A percentile compares a stretch with the other conserved stretches of the same genome.
phyloP scores from a whole-genome alignment of 2,329 filamentous ascomycete genomes.

The Pseudohalonectria lignicola region DNA sequence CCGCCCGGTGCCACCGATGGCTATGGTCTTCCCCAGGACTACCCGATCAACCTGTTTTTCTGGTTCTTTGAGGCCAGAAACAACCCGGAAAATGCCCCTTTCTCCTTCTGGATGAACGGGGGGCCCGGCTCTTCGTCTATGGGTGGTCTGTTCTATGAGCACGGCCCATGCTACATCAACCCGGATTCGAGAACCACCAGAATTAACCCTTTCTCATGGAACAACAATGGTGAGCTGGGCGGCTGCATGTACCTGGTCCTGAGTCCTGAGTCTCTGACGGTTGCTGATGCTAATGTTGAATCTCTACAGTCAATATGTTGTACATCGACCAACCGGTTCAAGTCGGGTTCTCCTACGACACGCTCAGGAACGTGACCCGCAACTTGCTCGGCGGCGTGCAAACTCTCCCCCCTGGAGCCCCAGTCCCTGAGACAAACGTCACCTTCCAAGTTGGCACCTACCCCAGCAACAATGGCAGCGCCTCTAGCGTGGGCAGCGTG shows the following conservation, averaged over 20 bases:
- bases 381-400: constrained; percentile 34
- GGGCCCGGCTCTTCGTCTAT: constrained; percentile 46
- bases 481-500: constrained; percentile 44
- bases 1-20: constrained; percentile 32
- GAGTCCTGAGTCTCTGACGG: no score
- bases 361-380: constrained; percentile 34
- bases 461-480: constrained; percentile 34
- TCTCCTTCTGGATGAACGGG: constrained; percentile 49
- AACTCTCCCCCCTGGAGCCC: constrained; percentile 25
- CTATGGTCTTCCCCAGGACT: constrained; percentile 18
- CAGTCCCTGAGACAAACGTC: constrained; percentile 23
- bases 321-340: constrained; percentile 61
- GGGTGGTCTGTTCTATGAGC: constrained; percentile 38
- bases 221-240: constrained; percentile 30
- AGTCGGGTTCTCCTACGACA: constrained; percentile 59
- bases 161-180: constrained; percentile 39
- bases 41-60: constrained; percentile 34
- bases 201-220: constrained; percentile 48
- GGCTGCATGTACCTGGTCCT: no score
- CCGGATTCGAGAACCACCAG: constrained; percentile 30
- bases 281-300: not conserved
- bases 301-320: constrained; percentile 37
- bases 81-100: constrained; percentile 17
- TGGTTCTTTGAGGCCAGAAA: constrained; percentile 27
- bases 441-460: constrained; percentile 54